Conservation (phyloP, 2,329 filamentous ascomycete genomes). For the Pleomassaria siparia region DNA sequence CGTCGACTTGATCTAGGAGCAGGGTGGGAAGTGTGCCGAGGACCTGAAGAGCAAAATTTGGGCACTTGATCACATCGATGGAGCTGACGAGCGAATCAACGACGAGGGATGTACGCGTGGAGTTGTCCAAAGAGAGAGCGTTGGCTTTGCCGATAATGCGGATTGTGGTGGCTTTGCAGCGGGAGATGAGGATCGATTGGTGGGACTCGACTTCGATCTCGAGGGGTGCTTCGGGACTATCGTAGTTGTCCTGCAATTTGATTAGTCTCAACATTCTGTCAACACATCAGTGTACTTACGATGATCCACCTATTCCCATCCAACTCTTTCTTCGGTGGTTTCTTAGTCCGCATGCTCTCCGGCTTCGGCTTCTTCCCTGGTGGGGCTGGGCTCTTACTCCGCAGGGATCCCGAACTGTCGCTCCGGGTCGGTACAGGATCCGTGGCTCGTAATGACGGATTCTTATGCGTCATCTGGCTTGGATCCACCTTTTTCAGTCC, state of each 20-base stretch:
- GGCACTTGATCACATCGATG: slow-evolving; percentile 92
- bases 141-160: slow-evolving; percentile 93
- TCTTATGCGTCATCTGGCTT: slow-evolving; percentile 98
- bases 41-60: slow-evolving; percentile 93
- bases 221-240: slow-evolving; percentile 70
- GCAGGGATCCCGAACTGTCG: slow-evolving; percentile 51
- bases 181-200: slow-evolving; percentile 89
- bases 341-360: slow-evolving; percentile 52
- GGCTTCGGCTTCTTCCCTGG: slow-evolving; percentile 62
- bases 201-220: slow-evolving; percentile 79
- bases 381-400: slow-evolving; percentile 83
- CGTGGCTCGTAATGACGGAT: slow-evolving; percentile 76
- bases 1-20: slow-evolving; percentile 89
- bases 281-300: slow-evolving; percentile 48
- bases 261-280: background rate
- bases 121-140: slow-evolving; percentile 95
- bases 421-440: slow-evolving; percentile 67
- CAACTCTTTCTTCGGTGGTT: slow-evolving; percentile 51
- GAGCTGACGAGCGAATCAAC: slow-evolving; percentile 88
- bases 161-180: slow-evolving; percentile 87
- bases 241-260: slow-evolving; percentile 77
- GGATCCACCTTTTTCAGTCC: slow-evolving; percentile 91
- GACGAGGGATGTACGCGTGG: slow-evolving; percentile 77
- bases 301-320: slow-evolving; percentile 87
- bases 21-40: slow-evolving; percentile 83